Evolutionary conservation across 2,329 filamentous ascomycete genomes (phyloP), one percentile per base, ranked within the genome.

Genomic region (Xylariaceae sp.): DNA sequence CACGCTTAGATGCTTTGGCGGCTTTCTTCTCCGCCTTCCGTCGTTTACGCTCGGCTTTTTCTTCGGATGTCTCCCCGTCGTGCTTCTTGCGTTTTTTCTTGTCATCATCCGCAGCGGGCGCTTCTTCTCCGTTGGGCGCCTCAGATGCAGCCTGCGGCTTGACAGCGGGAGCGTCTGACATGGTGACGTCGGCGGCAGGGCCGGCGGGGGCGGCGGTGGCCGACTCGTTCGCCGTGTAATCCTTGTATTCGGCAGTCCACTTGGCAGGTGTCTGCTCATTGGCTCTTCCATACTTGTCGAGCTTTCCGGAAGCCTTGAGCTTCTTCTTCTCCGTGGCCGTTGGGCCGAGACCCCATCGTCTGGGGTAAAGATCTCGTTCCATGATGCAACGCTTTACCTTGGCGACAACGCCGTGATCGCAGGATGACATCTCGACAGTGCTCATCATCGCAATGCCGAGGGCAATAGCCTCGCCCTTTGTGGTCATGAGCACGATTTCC

Each of bases 331-430:
- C 91, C 47, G 87, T 76, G 48, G 94, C 94, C 57, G 92, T 86
- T 51, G 94, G 92, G 59, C 94, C 94, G 70, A 97, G 84, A 63
- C 94, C 94, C 94, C 94, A 99, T 79, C 92, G 81, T 72, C 91
- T 84, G 61, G 94, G 94, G 81, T 99, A 99, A 56, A 97, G 81
- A 72, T 97, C 94, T 67, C 94, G 89, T 81, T 99, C 94, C 94
- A 99, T 99, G 74, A 99, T 99, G 75, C 91, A 96, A 67, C 94
- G 87, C 86, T 99, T 99, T 72, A 99, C 90, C 81, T 96, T 97
- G 66, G 94, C 94, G 56, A 97, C 92, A 56, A 96, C 91, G 66
- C 94, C 94, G 74, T 99, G 94, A 71, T 97, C 91, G 74, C 94
- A 97, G 35, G 91, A 92, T 32, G 90, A 90, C 74, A 99, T 89